phyloP scores from a whole-genome alignment of 1,284 basidiomycete species.

The Malassezia slooffiae region DNA sequence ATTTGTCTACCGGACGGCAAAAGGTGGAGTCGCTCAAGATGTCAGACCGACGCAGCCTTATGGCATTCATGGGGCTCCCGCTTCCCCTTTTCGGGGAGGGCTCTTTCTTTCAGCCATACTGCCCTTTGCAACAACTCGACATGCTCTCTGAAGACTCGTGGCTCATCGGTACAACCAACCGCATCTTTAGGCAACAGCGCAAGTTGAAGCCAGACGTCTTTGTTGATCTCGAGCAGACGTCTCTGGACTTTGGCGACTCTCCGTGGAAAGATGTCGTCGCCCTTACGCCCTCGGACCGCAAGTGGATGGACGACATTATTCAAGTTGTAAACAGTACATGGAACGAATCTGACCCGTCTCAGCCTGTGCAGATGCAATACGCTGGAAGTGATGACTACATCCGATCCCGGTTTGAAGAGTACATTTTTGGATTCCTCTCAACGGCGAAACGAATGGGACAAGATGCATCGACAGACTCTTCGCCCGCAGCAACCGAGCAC shows the following conservation, averaged over 20 bases:
- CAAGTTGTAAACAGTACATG: slow-evolving; percentile 35
- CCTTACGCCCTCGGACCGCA: slow-evolving; percentile 82
- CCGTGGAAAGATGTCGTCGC: slow-evolving; percentile 64
- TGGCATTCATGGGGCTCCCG: slow-evolving; percentile 81
- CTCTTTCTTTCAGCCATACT: slow-evolving; percentile 93
- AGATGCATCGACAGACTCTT: slow-evolving; percentile 29
- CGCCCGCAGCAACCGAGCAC: slow-evolving; percentile 21
- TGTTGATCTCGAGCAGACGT: slow-evolving; percentile 55
- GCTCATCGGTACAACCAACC: slow-evolving; percentile 80
- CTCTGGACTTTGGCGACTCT: slow-evolving; percentile 53
- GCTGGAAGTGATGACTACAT: slow-evolving; percentile 43
- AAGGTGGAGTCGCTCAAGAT: slow-evolving; percentile 60
- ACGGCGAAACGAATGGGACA: slow-evolving; percentile 41
- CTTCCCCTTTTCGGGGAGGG: slow-evolving; percentile 58
- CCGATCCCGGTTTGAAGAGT: slow-evolving; percentile 34
- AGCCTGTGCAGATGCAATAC: slow-evolving; percentile 41
- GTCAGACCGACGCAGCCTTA: slow-evolving; percentile 78
- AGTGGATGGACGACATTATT: slow-evolving; percentile 71
- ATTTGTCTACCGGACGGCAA: slow-evolving; percentile 5
- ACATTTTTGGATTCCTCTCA: slow-evolving; percentile 38
- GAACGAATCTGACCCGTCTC: slow-evolving; percentile 37
- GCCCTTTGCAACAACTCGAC: slow-evolving; percentile 90
- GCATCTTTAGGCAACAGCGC: slow-evolving; percentile 84
- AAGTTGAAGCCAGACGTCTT: slow-evolving; percentile 71
- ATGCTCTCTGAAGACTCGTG: slow-evolving; percentile 69